A percentile compares a stretch with the other conserved stretches of the same genome.
Conservation (phyloP, 495 filamentous ascomycete species). For the Cudoniella acicularis region DNA sequence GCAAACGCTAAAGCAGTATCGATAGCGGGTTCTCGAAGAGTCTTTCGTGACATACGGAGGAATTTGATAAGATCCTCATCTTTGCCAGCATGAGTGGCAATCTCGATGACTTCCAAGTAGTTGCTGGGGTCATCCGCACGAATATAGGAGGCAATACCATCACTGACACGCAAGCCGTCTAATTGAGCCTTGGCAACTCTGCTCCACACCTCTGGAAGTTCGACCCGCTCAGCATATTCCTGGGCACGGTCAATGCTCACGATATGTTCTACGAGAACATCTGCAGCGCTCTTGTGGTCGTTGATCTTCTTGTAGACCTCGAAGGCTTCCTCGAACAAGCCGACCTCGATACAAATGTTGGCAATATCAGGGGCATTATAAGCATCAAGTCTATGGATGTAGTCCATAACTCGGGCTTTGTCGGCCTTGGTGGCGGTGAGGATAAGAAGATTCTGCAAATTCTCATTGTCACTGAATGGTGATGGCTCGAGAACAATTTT, state of each 20-base stretch:
- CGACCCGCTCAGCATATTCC: conserved; percentile 93
- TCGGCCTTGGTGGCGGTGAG: conserved; percentile 96
- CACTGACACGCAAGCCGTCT: conserved; percentile 88
- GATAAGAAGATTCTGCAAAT: conserved; percentile 94
- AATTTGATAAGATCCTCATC: conserved; percentile 97
- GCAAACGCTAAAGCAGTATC: conserved; percentile 93
- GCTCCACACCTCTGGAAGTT: conserved; percentile 98
- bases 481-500: conserved; percentile 99
- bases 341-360: conserved; percentile 87
- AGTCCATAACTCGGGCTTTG: conserved; percentile 92
- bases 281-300: conserved; percentile 79
- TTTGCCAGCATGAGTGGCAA: conserved; percentile 92
- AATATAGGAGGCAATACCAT: conserved; percentile 96
- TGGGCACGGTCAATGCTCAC: conserved; percentile 98
- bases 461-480: conserved; percentile 94
- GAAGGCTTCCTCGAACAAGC: conserved; percentile 94
- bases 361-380: conserved; percentile 94
- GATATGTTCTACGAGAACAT: conserved; percentile 93
- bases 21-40: conserved; percentile 86
- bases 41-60: conserved; percentile 95
- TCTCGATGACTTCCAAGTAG: conserved; percentile 93
- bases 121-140: conserved; percentile 90
- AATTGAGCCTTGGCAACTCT: conserved; percentile 97
- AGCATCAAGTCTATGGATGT: conserved; percentile 84
- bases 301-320: conserved; percentile 98